Base-by-base conservation (phyloP, 768 basidiomycete genomes). In the Gloeopeniophorella convolvens region DNA sequence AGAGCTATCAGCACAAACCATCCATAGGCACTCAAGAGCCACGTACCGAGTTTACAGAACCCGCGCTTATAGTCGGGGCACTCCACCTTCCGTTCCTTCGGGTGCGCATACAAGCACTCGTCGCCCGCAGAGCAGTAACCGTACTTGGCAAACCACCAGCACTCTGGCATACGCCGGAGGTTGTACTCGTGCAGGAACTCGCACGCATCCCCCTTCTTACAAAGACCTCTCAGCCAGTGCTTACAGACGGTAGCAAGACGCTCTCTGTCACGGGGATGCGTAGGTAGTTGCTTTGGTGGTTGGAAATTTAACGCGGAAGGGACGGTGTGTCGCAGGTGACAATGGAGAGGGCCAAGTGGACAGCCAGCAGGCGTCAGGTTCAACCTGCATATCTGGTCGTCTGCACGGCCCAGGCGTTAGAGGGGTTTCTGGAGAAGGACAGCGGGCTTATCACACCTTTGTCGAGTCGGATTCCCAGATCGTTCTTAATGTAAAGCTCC, bases 121-220 rank as follows among this genome's bases (percentile, higher is more conserved):
- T 95, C 93, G 49, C 96, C 95, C 16, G 93, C 85, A 21, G 90
- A 89, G 66, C 96, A 98, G 67, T 93, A 98, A 13, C 96, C 96
- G 62, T 92, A 94, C 67, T 95, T 96, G 44, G 90, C 90, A 66
- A 83, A 97, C 93, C 93, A 98, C 85, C 92, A 96, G 62, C 96
- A 98, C 65, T 97, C 91, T 5, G 96, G 96, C 94, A 98, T 98
- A 54, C 90, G 85, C 51, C 96, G 73, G 43, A 99, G 77, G 65
- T 98, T 96, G 73, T 97, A 99, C 71, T 98, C 96, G 69, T 99
- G 96, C 64, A 98, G 76, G 68, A 98, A 99, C 70, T 98, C 96
- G 71, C 96, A 99, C 21, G 87, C 85, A 63, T 94, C 89, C 45
- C 93, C 95, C 67, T 98, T 98, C 72, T 98, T 98, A 70, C 96